Evolutionary conservation across 2,329 filamentous ascomycete species (phyloP).

Genomic region (Neofusicoccum kwambonambiense): DNA sequence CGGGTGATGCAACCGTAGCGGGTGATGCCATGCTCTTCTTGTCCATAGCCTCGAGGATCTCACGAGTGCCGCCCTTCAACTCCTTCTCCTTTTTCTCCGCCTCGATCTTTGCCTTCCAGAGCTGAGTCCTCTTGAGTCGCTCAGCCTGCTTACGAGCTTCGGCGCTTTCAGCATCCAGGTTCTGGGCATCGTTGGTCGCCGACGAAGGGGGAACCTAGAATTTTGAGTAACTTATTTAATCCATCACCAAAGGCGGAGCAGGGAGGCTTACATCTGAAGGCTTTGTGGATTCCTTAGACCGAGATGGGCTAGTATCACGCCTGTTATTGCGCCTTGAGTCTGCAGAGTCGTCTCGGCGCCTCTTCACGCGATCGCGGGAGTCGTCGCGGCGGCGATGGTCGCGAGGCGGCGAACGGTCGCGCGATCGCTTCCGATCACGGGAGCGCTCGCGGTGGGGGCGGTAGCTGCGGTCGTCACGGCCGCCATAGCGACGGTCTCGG

Average conservation of each 20-base stretch:
- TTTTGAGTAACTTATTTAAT: background rate
- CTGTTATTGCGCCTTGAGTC: slow-evolving; percentile 26
- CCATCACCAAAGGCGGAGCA: background rate
- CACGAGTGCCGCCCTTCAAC: slow-evolving; percentile 53
- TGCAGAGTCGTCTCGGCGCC: slow-evolving; percentile 63
- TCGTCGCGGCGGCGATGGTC: slow-evolving; percentile 68
- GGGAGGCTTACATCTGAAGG: slow-evolving; percentile 8
- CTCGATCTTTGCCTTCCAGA: slow-evolving; percentile 65
- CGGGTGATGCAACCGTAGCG: background rate
- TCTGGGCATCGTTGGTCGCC: background rate
- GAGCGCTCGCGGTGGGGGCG: slow-evolving; percentile 61
- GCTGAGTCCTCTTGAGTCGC: slow-evolving; percentile 47
- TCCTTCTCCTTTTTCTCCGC: slow-evolving; percentile 68
- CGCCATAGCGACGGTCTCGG: slow-evolving; percentile 47
- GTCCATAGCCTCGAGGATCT: slow-evolving; percentile 71
- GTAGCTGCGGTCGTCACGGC: slow-evolving; percentile 65
- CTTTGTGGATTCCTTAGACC: slow-evolving; percentile 3
- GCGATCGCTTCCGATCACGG: slow-evolving; percentile 64
- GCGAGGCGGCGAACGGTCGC: slow-evolving; percentile 51
- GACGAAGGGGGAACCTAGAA: background rate
- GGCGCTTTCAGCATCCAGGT: background rate
- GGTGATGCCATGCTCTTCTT: slow-evolving; percentile 54
- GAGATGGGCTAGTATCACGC: slow-evolving; percentile 26
- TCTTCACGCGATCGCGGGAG: slow-evolving; percentile 64
- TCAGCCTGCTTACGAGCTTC: slow-evolving; percentile 64